Conservation (phyloP, 1,284 basidiomycete species). For the Trametes pubescens region DNA sequence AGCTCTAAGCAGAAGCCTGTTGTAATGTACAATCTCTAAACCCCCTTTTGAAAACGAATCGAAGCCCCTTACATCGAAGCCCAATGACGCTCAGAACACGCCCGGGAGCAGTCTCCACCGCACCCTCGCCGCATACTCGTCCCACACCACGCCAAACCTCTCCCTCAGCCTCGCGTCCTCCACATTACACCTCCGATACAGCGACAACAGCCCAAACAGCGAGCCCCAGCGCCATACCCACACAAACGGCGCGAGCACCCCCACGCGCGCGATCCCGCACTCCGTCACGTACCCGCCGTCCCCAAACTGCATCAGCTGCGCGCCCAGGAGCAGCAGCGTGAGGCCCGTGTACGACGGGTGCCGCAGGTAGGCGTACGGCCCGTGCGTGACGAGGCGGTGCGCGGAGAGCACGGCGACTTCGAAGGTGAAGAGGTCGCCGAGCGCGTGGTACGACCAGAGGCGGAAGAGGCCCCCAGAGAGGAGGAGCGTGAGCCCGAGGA, state of each 20-base stretch:
- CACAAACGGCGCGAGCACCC: not conserved
- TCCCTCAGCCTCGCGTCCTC: conserved; percentile 24
- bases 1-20: too few relatives aligned
- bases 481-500: conserved; percentile 14
- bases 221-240: conserved; percentile 1
- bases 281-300: conserved; percentile 14
- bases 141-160: conserved; percentile 23
- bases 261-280: conserved; percentile 19
- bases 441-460: conserved; percentile 19
- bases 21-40: too few relatives aligned
- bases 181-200: conserved; percentile 15
- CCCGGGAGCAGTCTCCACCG: conserved; percentile 15
- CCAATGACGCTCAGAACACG: conserved; percentile 4
- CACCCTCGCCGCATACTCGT: conserved; percentile 14
- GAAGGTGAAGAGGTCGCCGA: conserved; percentile 29
- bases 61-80: too few relatives aligned
- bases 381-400: conserved; percentile 23
- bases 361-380: conserved; percentile 27
- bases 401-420: conserved; percentile 19
- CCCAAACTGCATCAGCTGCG: conserved; percentile 21
- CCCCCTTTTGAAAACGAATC: too few relatives aligned
- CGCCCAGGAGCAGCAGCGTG: conserved; percentile 16
- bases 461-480: conserved; percentile 11
- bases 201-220: conserved; percentile 5
- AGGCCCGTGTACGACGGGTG: conserved; percentile 29